Base-by-base conservation (phyloP, 805 yeast genomes). In the Sugiyamaella smithiae region DNA sequence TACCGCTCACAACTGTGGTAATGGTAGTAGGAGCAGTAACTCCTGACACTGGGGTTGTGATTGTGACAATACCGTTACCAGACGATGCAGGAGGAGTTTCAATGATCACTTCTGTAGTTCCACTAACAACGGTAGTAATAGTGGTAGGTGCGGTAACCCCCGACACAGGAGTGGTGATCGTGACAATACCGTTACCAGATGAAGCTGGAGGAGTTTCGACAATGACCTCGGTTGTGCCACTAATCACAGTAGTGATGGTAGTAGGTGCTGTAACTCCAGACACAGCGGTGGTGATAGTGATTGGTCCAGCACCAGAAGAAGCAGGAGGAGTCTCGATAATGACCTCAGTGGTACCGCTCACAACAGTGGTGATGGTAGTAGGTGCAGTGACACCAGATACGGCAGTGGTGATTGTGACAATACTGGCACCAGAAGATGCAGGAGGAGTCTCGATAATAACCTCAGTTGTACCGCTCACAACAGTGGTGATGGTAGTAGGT, bases 111-210 rank as follows among this genome's bases (percentile, higher is more conserved):
- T 23, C 41, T 19, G 41, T 35, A 4, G 46, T 32, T 11, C 44
- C 50, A 45, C 40, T 25, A 12, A 37, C 50, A 22, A 40, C 29
- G 5, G 46, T 32, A 3, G 46, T 43, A n/a, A 31, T 6, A 6
- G 46, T 43, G n/a, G 46, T 32, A 19, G 46, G 25, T 5, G 41
- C 41, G 17, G 46, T 32, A 12, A 33, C 31, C 33, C 46, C 46
- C 4, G 46, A 29, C 4, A 33, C 28, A 14, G 42, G 24, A 6
- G 41, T 43, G 5, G 46, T 32, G 16, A 33, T 43, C 3, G 42
- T 22, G 23, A 29, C 20, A 5, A 16, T 12, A 14, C 43, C 43
- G 31, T 40, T 32, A 17, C 29, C 29, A 40, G 32, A 20, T 4
- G 43, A 40, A n/a, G 29, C 43, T 12, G 42, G 42, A 37, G 42